Evolutionary conservation across 768 basidiomycete species (phyloP).

Genomic region (Suillus tomentosus): DNA sequence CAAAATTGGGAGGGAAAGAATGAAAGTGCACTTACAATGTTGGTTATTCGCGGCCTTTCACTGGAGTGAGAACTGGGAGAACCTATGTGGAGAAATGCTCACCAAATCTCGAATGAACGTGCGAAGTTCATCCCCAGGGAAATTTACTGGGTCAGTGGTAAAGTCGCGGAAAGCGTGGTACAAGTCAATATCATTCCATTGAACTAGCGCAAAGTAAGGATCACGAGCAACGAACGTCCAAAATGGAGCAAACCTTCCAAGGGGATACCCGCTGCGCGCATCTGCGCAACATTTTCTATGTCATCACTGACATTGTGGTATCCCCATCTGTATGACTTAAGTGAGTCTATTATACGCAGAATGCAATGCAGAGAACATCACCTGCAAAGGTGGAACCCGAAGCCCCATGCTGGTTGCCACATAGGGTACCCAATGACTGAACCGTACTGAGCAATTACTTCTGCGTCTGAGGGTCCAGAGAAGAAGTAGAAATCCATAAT

Average conservation of each 20-base stretch:
- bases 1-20: not conserved
- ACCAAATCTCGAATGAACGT: conserved; percentile 60
- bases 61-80: conserved; percentile 10
- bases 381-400: conserved; percentile 78
- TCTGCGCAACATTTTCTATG: conserved; percentile 52
- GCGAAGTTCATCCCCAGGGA: conserved; percentile 54
- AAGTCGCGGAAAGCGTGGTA: conserved; percentile 72
- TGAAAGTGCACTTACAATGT: conserved; percentile 25
- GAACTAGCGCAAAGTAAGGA: conserved; percentile 40
- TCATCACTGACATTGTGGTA: conserved; percentile 57
- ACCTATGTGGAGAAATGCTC: conserved; percentile 22
- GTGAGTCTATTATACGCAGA: conserved; percentile 8
- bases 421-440: conserved; percentile 65
- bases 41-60: conserved; percentile 29
- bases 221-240: conserved; percentile 1
- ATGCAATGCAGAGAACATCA: conserved; percentile 25
- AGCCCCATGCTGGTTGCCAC: conserved; percentile 75
- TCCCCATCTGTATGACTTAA: conserved; percentile 42
- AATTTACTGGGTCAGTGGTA: conserved; percentile 65
- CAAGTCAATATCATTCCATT: conserved; percentile 81
- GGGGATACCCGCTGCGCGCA: conserved; percentile 72
- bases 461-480: conserved; percentile 49
- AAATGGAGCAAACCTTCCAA: conserved; percentile 55
- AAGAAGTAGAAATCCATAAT: conserved; percentile 81
- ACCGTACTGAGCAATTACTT: conserved; percentile 74